phyloP scores from a whole-genome alignment of 345 rosid genomes.

The Alliaria petiolata region DNA sequence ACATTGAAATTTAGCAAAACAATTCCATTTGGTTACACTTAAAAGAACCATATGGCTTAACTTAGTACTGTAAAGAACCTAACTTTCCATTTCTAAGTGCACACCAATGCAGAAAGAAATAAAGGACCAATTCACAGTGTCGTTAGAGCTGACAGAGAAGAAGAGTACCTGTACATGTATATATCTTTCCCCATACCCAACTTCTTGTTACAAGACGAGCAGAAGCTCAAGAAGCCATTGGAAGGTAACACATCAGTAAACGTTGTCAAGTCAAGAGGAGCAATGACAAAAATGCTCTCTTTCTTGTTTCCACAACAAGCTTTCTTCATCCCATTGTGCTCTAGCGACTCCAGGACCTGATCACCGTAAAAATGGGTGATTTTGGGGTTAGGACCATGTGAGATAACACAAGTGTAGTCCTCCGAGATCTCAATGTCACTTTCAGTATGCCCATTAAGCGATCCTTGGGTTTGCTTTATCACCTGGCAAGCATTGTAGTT shows the following conservation, averaged over 20 bases:
- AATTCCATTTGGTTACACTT: not conserved
- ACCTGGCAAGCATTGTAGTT: conserved; percentile 8
- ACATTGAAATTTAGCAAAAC: not conserved
- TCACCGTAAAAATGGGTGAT: conserved; percentile 83
- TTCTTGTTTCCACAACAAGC: conserved; percentile 22
- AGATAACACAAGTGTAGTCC: conserved; percentile 84
- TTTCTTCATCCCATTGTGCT: conserved; percentile 23
- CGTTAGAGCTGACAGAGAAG: not conserved
- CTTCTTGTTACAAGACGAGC: conserved; percentile 59
- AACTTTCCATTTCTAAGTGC: not conserved
- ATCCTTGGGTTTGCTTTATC: not conserved
- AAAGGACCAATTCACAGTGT: not conserved
- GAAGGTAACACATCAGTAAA: conserved; percentile 19
- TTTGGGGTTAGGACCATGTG: conserved; percentile 76
- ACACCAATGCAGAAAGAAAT: not conserved
- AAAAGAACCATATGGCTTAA: not conserved
- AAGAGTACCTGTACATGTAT: conserved; percentile 75
- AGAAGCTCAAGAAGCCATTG: conserved; percentile 64
- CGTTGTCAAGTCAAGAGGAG: conserved; percentile 4
- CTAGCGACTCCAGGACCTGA: conserved; percentile 54
- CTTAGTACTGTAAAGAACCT: not conserved
- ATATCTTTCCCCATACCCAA: conserved; percentile 64
- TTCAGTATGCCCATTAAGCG: conserved; percentile 17
- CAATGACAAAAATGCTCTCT: conserved; percentile 25
- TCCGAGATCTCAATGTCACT: conserved; percentile 76